Evolutionary conservation across 179 eudicot genomes (phyloP).

Genomic region (Silene noctiflora): DNA sequence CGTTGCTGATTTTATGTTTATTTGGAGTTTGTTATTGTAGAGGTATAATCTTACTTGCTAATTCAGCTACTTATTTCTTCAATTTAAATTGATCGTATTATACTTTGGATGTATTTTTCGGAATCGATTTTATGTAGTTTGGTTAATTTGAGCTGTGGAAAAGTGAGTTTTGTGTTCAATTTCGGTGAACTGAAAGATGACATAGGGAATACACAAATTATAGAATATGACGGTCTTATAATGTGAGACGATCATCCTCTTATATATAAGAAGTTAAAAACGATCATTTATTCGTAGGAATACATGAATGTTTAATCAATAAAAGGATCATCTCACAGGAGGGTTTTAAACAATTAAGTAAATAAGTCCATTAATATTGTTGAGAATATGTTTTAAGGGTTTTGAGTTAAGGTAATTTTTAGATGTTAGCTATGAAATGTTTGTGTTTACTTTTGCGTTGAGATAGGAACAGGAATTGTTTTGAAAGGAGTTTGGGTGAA

Average conservation of each 20-base stretch:
- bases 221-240: no score
- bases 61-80: background rate
- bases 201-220: no score
- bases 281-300: no score
- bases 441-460: background rate
- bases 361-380: no score
- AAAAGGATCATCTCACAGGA: no score
- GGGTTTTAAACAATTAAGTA: no score
- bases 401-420: no score
- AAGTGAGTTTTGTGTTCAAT: background rate
- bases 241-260: no score
- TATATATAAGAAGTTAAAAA: no score
- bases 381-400: no score
- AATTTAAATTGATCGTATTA: background rate
- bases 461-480: background rate
- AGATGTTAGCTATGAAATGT: background rate
- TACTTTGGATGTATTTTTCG: background rate
- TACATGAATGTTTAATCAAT: no score
- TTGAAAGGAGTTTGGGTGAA: background rate
- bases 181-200: background rate
- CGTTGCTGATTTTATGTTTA: slow-evolving; percentile 33
- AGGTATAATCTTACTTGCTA: slow-evolving; percentile 36
- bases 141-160: background rate
- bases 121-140: background rate
- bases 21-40: slow-evolving; percentile 37